Evolutionary conservation across 805 yeast species (phyloP).

Genomic region (Starmerella etchellsii): DNA sequence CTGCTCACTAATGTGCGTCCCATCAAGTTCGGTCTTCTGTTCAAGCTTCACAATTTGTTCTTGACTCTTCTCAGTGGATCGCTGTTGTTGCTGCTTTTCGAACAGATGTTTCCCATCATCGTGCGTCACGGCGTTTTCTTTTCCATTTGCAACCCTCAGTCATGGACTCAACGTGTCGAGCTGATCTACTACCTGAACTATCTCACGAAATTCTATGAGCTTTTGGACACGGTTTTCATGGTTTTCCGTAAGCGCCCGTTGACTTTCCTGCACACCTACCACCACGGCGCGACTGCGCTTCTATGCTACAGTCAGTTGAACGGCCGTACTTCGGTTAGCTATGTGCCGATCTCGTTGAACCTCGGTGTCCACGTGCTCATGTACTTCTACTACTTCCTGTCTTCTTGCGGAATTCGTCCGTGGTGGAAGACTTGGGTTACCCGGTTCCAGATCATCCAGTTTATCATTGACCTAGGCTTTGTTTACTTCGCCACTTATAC

Average conservation of each 20-base stretch:
- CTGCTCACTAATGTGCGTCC: conserved; percentile 48
- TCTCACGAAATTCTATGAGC: conserved; percentile 77
- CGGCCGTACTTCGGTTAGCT: conserved; percentile 80
- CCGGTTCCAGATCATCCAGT: conserved; percentile 86
- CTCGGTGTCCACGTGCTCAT: conserved; percentile 87
- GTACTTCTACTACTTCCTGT: conserved; percentile 94
- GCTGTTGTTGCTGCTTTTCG: conserved; percentile 57
- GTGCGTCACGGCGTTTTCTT: conserved; percentile 63
- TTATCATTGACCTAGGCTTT: conserved; percentile 74
- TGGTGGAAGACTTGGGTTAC: conserved; percentile 99
- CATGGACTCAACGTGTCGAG: conserved; percentile 77
- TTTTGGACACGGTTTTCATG: conserved; percentile 80
- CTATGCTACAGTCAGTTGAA: conserved; percentile 85
- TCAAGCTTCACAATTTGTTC: conserved; percentile 73
- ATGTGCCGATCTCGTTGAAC: conserved; percentile 88
- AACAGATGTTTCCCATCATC: conserved; percentile 75
- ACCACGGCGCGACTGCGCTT: conserved; percentile 95
- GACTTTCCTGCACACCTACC: conserved; percentile 88
- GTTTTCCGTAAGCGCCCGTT: conserved; percentile 85
- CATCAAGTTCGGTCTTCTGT: conserved; percentile 57
- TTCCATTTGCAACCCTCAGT: conserved; percentile 63
- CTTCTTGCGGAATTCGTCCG: conserved; percentile 85
- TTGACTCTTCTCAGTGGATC: conserved; percentile 57
- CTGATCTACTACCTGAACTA: conserved; percentile 82
- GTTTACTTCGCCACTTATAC: conserved; percentile 92